A percentile compares a stretch with the other conserved stretches of the same genome.
Evolutionary conservation across 176 grass and related monocot species (phyloP).

Genomic region (Avena atlantica): DNA sequence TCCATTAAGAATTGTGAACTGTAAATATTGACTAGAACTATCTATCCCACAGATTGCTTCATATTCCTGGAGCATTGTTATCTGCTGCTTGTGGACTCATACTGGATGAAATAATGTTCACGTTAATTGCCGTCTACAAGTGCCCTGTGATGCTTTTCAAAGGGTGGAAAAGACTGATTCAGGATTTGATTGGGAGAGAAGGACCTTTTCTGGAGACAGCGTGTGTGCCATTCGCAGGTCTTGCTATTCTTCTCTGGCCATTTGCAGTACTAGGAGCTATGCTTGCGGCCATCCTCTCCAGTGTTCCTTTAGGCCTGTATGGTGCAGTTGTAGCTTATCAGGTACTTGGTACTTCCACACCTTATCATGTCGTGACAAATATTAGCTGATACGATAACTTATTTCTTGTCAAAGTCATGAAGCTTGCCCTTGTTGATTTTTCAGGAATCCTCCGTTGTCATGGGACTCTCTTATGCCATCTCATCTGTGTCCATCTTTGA

Average conservation of each 20-base stretch:
- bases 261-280: slow-evolving; percentile 83
- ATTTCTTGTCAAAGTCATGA: slow-evolving; percentile 10
- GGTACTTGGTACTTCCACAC: slow-evolving; percentile 43
- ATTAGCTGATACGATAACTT: slow-evolving; percentile 4
- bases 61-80: slow-evolving; percentile 72
- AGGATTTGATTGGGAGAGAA: slow-evolving; percentile 91
- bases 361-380: background rate
- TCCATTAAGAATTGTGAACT: slow-evolving; percentile 25
- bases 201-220: slow-evolving; percentile 96
- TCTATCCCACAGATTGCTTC: slow-evolving; percentile 58
- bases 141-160: slow-evolving; percentile 96
- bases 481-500: slow-evolving; percentile 92
- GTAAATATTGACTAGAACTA: slow-evolving; percentile 16
- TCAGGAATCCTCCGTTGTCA: slow-evolving; percentile 77
- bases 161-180: slow-evolving; percentile 87
- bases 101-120: slow-evolving; percentile 71
- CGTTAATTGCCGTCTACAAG: slow-evolving; percentile 84
- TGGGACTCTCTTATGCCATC: slow-evolving; percentile 77
- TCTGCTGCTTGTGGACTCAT: slow-evolving; percentile 64
- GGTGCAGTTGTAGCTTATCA: slow-evolving; percentile 88
- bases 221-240: slow-evolving; percentile 94
- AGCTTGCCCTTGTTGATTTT: slow-evolving; percentile 37
- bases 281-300: slow-evolving; percentile 74
- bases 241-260: slow-evolving; percentile 97
- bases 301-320: slow-evolving; percentile 84